Evolutionary conservation across 2,329 filamentous ascomycete genomes (phyloP).

Genomic region (Chrysosporium queenslandicum): DNA sequence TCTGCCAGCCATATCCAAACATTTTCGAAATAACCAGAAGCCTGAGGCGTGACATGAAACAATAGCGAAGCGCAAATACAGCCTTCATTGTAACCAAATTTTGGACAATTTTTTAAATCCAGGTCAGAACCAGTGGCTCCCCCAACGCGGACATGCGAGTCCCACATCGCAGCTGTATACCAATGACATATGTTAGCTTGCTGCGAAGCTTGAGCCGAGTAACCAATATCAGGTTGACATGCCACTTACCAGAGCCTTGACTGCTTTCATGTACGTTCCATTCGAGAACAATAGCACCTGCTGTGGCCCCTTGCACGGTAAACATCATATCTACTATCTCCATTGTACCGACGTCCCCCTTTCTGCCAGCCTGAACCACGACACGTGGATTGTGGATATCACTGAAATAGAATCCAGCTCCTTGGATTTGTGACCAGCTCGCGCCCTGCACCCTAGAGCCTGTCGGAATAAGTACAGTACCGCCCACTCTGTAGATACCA

Average conservation of each 20-base stretch:
- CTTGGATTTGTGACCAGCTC: slow-evolving; percentile 30
- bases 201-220: background rate
- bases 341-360: slow-evolving; percentile 26
- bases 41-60: slow-evolving; percentile 52
- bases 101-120: slow-evolving; percentile 25
- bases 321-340: slow-evolving; percentile 33
- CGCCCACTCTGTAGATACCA: slow-evolving; percentile 60
- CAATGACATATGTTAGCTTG: background rate
- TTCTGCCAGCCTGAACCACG: slow-evolving; percentile 22
- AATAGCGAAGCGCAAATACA: slow-evolving; percentile 40
- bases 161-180: slow-evolving; percentile 16
- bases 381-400: slow-evolving; percentile 22
- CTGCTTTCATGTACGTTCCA: slow-evolving; percentile 28
- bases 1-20: slow-evolving; percentile 21
- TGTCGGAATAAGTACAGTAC: slow-evolving; percentile 57
- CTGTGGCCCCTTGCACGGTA: slow-evolving; percentile 27
- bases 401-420: no score
- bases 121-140: slow-evolving; percentile 30
- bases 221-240: no score
- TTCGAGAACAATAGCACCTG: slow-evolving; percentile 30
- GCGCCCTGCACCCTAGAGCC: slow-evolving; percentile 53
- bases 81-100: slow-evolving; percentile 15
- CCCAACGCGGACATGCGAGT: slow-evolving; percentile 33
- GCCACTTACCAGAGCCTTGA: slow-evolving; percentile 20
- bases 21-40: slow-evolving; percentile 28